Evolutionary conservation across 2,329 filamentous ascomycete genomes (phyloP).

Genomic region (Cladosporium velox): DNA sequence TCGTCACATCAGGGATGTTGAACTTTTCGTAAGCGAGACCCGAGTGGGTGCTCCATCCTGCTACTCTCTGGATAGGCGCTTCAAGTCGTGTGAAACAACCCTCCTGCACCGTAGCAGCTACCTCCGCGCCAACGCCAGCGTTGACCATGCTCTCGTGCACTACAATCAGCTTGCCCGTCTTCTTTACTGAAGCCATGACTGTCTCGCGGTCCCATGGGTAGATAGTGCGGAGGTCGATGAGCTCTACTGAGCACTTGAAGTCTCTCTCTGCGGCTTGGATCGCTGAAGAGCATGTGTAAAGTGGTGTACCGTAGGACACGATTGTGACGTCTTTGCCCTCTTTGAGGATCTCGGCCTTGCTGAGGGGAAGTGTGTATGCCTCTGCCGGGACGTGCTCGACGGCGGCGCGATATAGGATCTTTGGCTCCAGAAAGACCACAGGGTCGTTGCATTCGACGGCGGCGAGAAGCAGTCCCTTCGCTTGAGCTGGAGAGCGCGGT

Average conservation of each 20-base stretch:
- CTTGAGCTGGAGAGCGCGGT: constrained; percentile 81
- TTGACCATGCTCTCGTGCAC: constrained; percentile 94
- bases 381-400: constrained; percentile 86
- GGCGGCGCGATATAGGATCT: constrained; percentile 86
- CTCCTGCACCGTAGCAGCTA: constrained; percentile 85
- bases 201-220: constrained; percentile 90
- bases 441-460: constrained; percentile 80
- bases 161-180: constrained; percentile 82
- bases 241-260: constrained; percentile 73
- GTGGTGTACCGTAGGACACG: constrained; percentile 83
- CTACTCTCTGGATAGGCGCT: constrained; percentile 80
- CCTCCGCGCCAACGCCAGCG: constrained; percentile 83
- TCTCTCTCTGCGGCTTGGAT: constrained; percentile 75
- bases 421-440: constrained; percentile 91
- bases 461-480: constrained; percentile 80
- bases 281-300: constrained; percentile 80
- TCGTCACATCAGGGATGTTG: constrained; percentile 78
- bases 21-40: constrained; percentile 72
- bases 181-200: constrained; percentile 77
- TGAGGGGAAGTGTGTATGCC: constrained; percentile 79
- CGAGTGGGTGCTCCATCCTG: constrained; percentile 86
- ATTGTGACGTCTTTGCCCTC: constrained; percentile 78
- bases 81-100: constrained; percentile 81
- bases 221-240: constrained; percentile 84
- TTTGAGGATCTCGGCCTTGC: constrained; percentile 82